Percentiles rank a stretch among this genome's conserved stretches.
Conservation (phyloP, 176 grass and related monocot species). For the Thalia dealbata region DNA sequence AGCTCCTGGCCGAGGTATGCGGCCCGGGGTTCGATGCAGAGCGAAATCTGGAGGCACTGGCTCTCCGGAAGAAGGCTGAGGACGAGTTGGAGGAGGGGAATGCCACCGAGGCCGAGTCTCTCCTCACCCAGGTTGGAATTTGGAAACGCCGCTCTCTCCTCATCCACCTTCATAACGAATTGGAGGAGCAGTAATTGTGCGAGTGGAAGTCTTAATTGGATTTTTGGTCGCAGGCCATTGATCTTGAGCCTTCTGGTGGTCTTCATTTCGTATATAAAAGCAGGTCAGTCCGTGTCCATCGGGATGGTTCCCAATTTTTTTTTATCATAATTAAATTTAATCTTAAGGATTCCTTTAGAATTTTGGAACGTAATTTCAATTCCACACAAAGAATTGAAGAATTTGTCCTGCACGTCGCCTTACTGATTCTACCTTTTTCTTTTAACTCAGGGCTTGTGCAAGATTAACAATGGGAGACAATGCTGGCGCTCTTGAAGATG, state of each 20-base stretch:
- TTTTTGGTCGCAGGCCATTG: constrained; percentile 36
- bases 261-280: constrained; percentile 51
- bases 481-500: constrained; percentile 42
- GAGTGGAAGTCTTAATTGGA: not conserved
- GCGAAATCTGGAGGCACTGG: constrained; percentile 43
- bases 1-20: constrained; percentile 49
- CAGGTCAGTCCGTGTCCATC: constrained; percentile 31
- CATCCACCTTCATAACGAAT: not conserved
- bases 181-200: not conserved
- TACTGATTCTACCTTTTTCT: not conserved
- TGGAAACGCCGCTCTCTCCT: not conserved
- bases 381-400: no score
- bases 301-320: not conserved
- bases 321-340: not conserved
- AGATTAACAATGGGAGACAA: constrained; percentile 42
- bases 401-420: no score
- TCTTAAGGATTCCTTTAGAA: no score
- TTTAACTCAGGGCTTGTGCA: constrained; percentile 56
- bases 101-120: constrained; percentile 43
- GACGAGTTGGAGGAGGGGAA: constrained; percentile 36
- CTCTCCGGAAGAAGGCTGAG: constrained; percentile 46
- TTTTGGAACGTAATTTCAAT: no score
- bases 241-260: constrained; percentile 41
- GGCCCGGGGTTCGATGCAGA: constrained; percentile 40
- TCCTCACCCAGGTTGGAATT: constrained; percentile 65